Evolutionary conservation across 768 basidiomycete genomes (phyloP).

Genomic region (Boletus edulis): DNA sequence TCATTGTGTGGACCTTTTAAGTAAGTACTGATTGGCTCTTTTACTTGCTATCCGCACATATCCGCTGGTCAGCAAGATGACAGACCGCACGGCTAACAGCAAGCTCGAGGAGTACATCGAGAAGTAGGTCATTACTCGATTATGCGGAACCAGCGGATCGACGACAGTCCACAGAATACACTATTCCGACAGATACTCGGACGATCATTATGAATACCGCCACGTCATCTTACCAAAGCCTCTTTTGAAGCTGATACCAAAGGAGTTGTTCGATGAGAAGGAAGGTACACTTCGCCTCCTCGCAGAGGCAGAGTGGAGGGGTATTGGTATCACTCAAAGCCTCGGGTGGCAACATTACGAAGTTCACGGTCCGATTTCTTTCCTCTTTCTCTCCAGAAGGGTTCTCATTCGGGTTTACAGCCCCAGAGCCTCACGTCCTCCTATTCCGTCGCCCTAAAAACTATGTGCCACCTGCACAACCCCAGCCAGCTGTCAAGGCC

Average conservation of each 20-base stretch:
- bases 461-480: constrained; percentile 54
- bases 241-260: constrained; percentile 90
- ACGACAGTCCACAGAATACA: constrained; percentile 57
- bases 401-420: constrained; percentile 38
- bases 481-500: constrained; percentile 36
- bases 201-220: constrained; percentile 92
- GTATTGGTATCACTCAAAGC: constrained; percentile 94
- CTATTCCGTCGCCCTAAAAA: constrained; percentile 85
- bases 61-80: constrained; percentile 12
- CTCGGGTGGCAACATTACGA: constrained; percentile 97
- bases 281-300: constrained; percentile 80
- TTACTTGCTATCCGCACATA: constrained; percentile 12
- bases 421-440: constrained; percentile 91
- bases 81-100: constrained; percentile 40
- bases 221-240: constrained; percentile 97
- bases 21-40: too few species aligned
- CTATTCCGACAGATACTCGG: constrained; percentile 89
- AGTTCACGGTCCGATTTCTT: constrained; percentile 72
- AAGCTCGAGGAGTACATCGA: constrained; percentile 77
- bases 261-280: constrained; percentile 76
- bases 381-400: background rate
- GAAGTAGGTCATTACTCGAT: constrained; percentile 46
- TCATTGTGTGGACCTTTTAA: constrained; percentile 4
- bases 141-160: constrained; percentile 15
- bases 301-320: constrained; percentile 89